Evolutionary conservation across 2,329 filamentous ascomycete genomes (phyloP).

Genomic region (Neopestalotiopsis rosae): DNA sequence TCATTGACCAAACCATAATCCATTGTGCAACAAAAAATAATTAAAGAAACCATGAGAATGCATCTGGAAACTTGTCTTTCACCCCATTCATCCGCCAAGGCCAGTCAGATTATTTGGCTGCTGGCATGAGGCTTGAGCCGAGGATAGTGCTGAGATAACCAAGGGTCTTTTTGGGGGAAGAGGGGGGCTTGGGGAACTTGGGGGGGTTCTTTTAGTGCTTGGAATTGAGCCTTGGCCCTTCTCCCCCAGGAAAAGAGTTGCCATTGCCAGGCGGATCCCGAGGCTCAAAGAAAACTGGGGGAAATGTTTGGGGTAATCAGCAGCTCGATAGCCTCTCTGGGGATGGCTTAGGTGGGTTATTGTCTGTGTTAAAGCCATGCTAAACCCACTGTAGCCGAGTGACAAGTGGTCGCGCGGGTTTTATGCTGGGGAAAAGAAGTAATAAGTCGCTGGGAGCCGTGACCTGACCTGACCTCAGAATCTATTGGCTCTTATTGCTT

Average conservation of each 20-base stretch:
- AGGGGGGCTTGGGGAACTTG: too few relatives aligned
- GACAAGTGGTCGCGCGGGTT: slow-evolving; percentile 5
- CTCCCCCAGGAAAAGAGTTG: slow-evolving; percentile 13
- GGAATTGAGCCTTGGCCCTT: not conserved
- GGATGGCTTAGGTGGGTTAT: not conserved
- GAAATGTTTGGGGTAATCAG: slow-evolving; percentile 2
- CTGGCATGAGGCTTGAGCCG: not conserved
- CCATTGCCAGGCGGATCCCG: slow-evolving; percentile 14
- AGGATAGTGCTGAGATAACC: not conserved
- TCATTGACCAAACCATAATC: too few relatives aligned
- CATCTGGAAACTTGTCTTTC: too few relatives aligned
- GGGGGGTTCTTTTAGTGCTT: too few relatives aligned
- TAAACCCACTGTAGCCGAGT: slow-evolving; percentile 10
- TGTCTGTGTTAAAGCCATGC: slow-evolving; percentile 3
- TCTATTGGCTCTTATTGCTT: not conserved
- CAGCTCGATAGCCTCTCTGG: not conserved
- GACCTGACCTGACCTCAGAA: not conserved
- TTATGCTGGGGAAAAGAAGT: not conserved
- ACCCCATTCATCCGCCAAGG: not conserved
- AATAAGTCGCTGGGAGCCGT: not conserved
- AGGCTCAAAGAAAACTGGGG: slow-evolving; percentile 12
- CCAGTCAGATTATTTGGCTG: not conserved
- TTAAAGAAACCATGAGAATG: too few relatives aligned
- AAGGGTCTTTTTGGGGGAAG: not conserved
- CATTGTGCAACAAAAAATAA: too few relatives aligned